Conservation (phyloP, 768 basidiomycete species). For the Floccularia luteovirens region DNA sequence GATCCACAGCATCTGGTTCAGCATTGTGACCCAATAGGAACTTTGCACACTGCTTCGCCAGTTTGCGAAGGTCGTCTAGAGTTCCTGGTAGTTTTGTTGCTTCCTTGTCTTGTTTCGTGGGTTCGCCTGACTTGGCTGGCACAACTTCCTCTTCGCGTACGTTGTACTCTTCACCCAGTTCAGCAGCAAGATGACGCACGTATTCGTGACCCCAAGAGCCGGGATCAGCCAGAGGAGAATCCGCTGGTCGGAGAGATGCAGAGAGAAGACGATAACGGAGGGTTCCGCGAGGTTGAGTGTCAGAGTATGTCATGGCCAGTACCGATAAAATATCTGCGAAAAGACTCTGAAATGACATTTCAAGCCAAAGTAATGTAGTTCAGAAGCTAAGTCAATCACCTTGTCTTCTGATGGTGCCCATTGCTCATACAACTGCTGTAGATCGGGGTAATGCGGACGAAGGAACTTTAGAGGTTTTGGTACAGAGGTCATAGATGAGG, state of each 20-base stretch:
- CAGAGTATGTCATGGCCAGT: slow-evolving; percentile 99
- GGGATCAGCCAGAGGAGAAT: slow-evolving; percentile 73
- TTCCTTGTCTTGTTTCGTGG: slow-evolving; percentile 15
- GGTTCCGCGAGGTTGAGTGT: slow-evolving; percentile 94
- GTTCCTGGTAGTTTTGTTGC: slow-evolving; percentile 43
- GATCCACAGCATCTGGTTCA: slow-evolving; percentile 96
- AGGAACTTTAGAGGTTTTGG: slow-evolving; percentile 99
- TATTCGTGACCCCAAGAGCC: slow-evolving; percentile 99
- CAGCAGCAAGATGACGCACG: slow-evolving; percentile 92
- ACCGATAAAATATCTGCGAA: slow-evolving; percentile 98
- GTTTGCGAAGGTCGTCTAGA: slow-evolving; percentile 63
- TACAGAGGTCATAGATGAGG: slow-evolving; percentile 98
- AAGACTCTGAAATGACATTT: slow-evolving; percentile 50
- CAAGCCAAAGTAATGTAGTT: slow-evolving; percentile 1
- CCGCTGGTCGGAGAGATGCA: slow-evolving; percentile 54
- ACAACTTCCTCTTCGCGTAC: slow-evolving; percentile 45
- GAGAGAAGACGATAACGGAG: slow-evolving; percentile 88
- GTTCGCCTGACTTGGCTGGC: neutral
- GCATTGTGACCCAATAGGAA: slow-evolving; percentile 94
- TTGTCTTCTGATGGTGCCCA: slow-evolving; percentile 78
- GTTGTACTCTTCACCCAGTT: slow-evolving; percentile 90
- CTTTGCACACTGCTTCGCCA: slow-evolving; percentile 78
- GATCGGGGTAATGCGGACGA: slow-evolving; percentile 84
- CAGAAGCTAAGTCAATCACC: slow-evolving; percentile 26
- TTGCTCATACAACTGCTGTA: slow-evolving; percentile 76